Percentiles rank a stretch among this genome's conserved stretches.
Evolutionary conservation across 768 basidiomycete genomes (phyloP).

Genomic region (Pisolithus sp.): DNA sequence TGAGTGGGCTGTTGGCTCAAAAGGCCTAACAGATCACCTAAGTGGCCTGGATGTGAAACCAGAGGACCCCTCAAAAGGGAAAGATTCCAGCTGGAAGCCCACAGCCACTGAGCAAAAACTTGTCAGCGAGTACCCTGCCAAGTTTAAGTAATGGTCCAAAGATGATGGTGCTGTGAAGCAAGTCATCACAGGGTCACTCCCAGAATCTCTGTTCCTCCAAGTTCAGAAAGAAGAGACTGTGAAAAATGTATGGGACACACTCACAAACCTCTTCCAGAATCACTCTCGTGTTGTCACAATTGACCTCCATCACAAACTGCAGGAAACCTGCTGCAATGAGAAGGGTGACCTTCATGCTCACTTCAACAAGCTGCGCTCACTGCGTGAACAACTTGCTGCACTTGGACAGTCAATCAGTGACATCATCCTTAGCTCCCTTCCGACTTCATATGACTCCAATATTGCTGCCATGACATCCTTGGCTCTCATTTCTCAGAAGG

Average conservation of each 20-base stretch:
- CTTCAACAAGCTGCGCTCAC: constrained; percentile 21
- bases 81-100: too few species aligned
- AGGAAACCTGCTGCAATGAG: constrained; percentile 8
- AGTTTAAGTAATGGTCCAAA: constrained; percentile 19
- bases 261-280: not conserved
- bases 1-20: too few species aligned
- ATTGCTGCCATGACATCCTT: constrained; percentile 24
- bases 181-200: not conserved
- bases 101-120: not conserved
- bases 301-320: not conserved
- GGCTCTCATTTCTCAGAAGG: constrained; percentile 1
- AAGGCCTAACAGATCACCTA: too few species aligned
- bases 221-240: not conserved
- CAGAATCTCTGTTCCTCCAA: not conserved
- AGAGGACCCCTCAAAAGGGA: too few species aligned
- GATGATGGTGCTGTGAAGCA: constrained; percentile 25
- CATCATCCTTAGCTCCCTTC: constrained; percentile 31
- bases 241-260: not conserved
- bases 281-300: not conserved
- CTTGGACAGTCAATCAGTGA: constrained; percentile 23
- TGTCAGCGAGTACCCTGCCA: not conserved
- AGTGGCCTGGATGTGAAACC: too few species aligned
- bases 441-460: constrained; percentile 26
- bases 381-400: constrained; percentile 29
- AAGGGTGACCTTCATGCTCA: constrained; percentile 28